Conservation (phyloP, 1,139 yeast genomes). For the Taiozyma sp. region DNA sequence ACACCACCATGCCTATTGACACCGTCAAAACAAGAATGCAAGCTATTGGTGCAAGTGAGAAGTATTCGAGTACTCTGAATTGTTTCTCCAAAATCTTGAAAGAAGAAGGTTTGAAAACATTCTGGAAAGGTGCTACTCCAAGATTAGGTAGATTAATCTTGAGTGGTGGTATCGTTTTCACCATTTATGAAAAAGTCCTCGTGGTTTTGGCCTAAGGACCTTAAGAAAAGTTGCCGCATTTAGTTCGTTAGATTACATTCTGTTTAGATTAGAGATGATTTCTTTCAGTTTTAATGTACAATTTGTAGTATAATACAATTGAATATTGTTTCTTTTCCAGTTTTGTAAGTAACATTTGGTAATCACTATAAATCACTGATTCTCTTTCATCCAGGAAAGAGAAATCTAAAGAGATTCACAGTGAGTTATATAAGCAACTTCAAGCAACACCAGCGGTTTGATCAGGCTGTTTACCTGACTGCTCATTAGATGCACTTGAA, state of each 20-base stretch:
- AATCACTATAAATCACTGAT: background rate
- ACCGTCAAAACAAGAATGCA: constrained; percentile 98
- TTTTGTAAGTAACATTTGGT: background rate
- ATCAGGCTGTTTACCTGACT: background rate
- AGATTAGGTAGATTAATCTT: constrained; percentile 86
- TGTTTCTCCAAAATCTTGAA: constrained; percentile 78
- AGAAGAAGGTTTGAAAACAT: constrained; percentile 87
- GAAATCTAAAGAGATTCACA: background rate
- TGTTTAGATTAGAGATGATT: background rate
- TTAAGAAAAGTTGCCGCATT: background rate
- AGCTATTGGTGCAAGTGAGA: constrained; percentile 72
- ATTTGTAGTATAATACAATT: background rate
- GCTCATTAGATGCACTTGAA: background rate
- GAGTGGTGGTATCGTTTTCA: constrained; percentile 95
- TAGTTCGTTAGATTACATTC: background rate
- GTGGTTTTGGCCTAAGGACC: constrained; percentile 37
- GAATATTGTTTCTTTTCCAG: background rate
- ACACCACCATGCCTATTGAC: constrained; percentile 96
- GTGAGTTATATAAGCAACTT: background rate
- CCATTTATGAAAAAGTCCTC: constrained; percentile 88
- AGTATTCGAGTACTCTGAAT: constrained; percentile 70
- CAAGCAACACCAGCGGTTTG: background rate
- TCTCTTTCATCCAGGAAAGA: background rate
- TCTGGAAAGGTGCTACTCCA: constrained; percentile 99
- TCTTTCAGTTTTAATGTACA: background rate